Base-by-base conservation (phyloP, 1,284 basidiomycete genomes). In the Bjerkandera adusta region DNA sequence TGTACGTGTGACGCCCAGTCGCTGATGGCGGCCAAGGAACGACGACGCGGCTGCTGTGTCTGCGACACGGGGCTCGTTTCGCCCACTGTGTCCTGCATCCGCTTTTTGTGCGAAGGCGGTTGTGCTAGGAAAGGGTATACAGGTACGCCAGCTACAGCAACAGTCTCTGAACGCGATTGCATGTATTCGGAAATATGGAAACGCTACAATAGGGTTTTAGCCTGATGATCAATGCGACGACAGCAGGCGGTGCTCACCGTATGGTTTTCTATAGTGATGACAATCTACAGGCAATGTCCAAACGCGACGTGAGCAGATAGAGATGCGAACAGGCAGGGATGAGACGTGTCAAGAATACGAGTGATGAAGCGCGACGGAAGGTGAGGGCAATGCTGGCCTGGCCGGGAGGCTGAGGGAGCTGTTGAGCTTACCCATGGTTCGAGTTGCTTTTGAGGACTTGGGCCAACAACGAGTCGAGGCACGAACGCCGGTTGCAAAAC, bases 1-100 rank as follows among this genome's bases (percentile, higher is more conserved):
- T 80, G 77, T 43, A 85, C 79, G 53, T 65, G 69, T 12, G 75
- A 64, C 4, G 75, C 77, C 81, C 81, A 83, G 36, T 69, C 51
- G 30, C 71, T 55, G 35, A 83, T 81, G 22, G 60, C 38, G 15
- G 67, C 61, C 53, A 66, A 64, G 18, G 72, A 73, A 46, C 66
- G 68, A 46, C 59, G 65, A 26, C 61, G 64, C 15, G 51, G 13
- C 35, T 49, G 44, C 29, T 39, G 27, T 16, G 44, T 29, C 16
- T 36, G 43, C 11, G 21, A 15, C 22, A 24, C 8, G 21, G 16
- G 20, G 16, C 37, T 21, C 24, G 24, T 12, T 8, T 22, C 21
- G 12, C 12, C 10, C 18, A 24, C 35, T 25, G 12, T 5, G 10
- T n/a, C 38, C 7, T n/a, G 27, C 4, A 27, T 25, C 21, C 27